phyloP scores from a whole-genome alignment of 73 alveolate species.

The Paramecium caudatum region DNA sequence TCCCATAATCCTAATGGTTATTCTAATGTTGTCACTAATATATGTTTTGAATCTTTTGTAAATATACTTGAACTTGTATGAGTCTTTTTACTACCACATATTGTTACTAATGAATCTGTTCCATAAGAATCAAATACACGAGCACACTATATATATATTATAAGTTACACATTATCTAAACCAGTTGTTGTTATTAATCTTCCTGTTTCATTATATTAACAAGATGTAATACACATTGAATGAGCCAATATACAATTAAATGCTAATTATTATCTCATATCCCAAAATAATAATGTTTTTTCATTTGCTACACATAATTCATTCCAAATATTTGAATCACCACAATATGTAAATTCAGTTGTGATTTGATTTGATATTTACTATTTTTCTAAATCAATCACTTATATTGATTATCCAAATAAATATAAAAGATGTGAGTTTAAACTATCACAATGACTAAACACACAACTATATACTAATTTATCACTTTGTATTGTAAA shows the following conservation, averaged over 20 bases:
- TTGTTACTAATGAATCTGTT: conserved; percentile 35
- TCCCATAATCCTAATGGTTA: conserved; percentile 58
- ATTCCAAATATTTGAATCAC: conserved; percentile 66
- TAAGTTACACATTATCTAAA: conserved; percentile 46
- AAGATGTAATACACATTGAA: conserved; percentile 28
- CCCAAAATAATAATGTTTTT: conserved; percentile 50
- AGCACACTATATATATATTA: conserved; percentile 38
- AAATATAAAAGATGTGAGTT: neutral
- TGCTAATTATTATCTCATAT: conserved; percentile 9
- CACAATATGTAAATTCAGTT: conserved; percentile 26
- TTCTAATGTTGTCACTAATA: conserved; percentile 14
- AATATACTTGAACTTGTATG: conserved; percentile 56
- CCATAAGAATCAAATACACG: conserved; percentile 61
- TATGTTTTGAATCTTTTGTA: neutral
- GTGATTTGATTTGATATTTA: neutral
- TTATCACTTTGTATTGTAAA: neutral
- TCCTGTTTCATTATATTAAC: conserved; percentile 38
- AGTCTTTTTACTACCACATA: conserved; percentile 54
- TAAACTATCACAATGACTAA: conserved; percentile 43
- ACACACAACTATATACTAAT: conserved; percentile 11
- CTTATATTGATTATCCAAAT: conserved; percentile 31
- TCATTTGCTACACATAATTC: conserved; percentile 57
- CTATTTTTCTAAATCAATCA: conserved; percentile 54
- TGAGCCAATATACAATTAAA: conserved; percentile 61
- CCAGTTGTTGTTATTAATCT: conserved; percentile 59